Evolutionary conservation across 2,329 filamentous ascomycete species (phyloP), one percentile per base, ranked within the genome.

Genomic region (Curvularia sp.): DNA sequence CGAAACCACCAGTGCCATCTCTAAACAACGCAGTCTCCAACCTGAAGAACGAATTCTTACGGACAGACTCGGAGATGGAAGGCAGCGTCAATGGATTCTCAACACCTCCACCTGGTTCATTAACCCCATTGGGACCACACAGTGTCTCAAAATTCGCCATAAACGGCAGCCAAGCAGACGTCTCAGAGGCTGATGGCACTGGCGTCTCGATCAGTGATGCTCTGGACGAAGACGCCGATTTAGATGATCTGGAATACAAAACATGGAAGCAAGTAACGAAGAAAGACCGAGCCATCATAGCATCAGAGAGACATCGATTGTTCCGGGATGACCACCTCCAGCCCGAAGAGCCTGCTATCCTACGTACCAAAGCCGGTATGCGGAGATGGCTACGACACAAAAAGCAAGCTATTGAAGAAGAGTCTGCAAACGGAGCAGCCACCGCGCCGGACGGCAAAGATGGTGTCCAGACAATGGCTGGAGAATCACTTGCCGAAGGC

Each of bases 251-350:
- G 1, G 94, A 97, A 73, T 97, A 95, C 80, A 96, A 96, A 75
- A 91, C 95, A 35, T 99, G 96, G 95, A 99, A 98, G 80, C 94
- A 98, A 77, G 92, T 97, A 41, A 99, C 95, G 1, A 98, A 98
- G 79, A 97, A 95, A 75, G 93, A 97, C 71, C 89, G 95, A 62
- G 95, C 95, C 4, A 81, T 90, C 24, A 87, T 94, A 53, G 90
- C 95, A 58, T 92, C 93, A 63, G 92, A 97, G 74, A 87, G 95
- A 31, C 89, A 93, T 76, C 86, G 90, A 39, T 85, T 99, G 13
- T 97, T 99, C 79, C 90, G 89, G 61, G 90, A 89, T 50, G 89
- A 93, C 69, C 91, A 88, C 70, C 82, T 99, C 49, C 96, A 97
- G 72, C 77, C 85, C 0, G 95, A 99, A 30, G 92, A 96, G 62